Evolutionary conservation across 257 asterid species (phyloP), one percentile per base, ranked within the genome.

Genomic region (Cruciata laevipes): DNA sequence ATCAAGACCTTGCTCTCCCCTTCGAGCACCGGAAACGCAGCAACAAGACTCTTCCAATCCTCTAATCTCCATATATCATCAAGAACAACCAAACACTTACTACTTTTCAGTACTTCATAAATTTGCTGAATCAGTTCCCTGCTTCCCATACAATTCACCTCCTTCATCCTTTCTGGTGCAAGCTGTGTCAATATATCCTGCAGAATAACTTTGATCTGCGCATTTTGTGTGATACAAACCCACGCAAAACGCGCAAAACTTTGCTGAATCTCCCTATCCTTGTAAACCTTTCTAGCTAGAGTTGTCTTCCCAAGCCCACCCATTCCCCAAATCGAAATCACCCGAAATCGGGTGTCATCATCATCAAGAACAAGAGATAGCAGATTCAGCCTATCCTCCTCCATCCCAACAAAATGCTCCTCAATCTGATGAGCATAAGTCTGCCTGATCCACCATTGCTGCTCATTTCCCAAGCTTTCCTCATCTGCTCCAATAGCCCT

Each of bases 51-150:
- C 25, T 31, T 17, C 74, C 74, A 71, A 14, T 49, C 64, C 14
- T 47, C 56, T 18, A 20, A 1, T 52, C 56, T 42, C 74, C 69
- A 49, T 17, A 71, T 25, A 51, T 71, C 74, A 33, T 71, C 74
- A 16, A 63, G 62, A 62, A 71, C 63, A 20, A 71, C 20, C 56
- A 71, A 32, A 57, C 69, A 71, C 31, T 47, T 70, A 1, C 53
- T 49, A 37, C 21, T 27, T 10, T 3, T 30, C 38, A 21, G 68
- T 52, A 70, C 21, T n/a, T 47, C 12, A 25, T 27, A 13, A 10
- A 70, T 49, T 25, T 44, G 7, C 31, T 37, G 20, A 25, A 31
- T 49, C 11, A 70, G 11, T 11, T 52, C 56, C 35, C 56, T 38
- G 3, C 18, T 3, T 38, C 10, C 68, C 68, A 64, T 12, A 33